Conservation (phyloP, 768 basidiomycete genomes). For the Pleurotus cornucopiae region DNA sequence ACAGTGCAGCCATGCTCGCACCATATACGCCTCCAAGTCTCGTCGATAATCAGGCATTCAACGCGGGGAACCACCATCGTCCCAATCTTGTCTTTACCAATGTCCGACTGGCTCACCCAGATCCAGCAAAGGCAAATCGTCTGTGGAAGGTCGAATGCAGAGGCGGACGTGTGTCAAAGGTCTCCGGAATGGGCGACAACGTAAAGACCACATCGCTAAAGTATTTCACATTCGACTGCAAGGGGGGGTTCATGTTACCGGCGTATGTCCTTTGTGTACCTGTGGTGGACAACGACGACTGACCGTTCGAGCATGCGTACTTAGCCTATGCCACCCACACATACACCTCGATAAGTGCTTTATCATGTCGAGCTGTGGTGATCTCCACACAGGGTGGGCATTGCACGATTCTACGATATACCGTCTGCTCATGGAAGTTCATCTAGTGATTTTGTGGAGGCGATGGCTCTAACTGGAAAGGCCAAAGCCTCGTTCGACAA, state of each 20-base stretch:
- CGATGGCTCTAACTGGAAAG: slow-evolving; percentile 44
- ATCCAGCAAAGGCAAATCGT: slow-evolving; percentile 18
- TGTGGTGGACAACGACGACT: background rate
- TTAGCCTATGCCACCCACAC: slow-evolving; percentile 53
- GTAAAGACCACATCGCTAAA: slow-evolving; percentile 3
- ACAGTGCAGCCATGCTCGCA: background rate
- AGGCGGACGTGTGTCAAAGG: slow-evolving; percentile 19
- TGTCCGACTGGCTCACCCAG: slow-evolving; percentile 25
- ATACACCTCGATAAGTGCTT: slow-evolving; percentile 71
- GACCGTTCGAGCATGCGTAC: background rate
- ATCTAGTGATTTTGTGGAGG: slow-evolving; percentile 51
- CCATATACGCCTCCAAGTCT: slow-evolving; percentile 4
- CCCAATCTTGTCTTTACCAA: slow-evolving; percentile 15
- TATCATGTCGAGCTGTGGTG: slow-evolving; percentile 51
- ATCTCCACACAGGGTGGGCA: slow-evolving; percentile 48
- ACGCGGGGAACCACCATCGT: background rate
- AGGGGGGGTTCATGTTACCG: slow-evolving; percentile 30
- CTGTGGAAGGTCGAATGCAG: slow-evolving; percentile 28
- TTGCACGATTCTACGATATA: background rate
- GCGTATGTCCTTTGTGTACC: slow-evolving; percentile 22
- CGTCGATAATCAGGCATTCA: slow-evolving; percentile 4
- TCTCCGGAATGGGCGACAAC: slow-evolving; percentile 14
- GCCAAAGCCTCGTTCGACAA: slow-evolving; percentile 46
- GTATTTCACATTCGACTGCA: slow-evolving; percentile 17
- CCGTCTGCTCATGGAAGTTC: background rate